Evolutionary conservation across 2,329 filamentous ascomycete species (phyloP), one percentile per base, ranked within the genome.

Genomic region (Alternaria burnsii): DNA sequence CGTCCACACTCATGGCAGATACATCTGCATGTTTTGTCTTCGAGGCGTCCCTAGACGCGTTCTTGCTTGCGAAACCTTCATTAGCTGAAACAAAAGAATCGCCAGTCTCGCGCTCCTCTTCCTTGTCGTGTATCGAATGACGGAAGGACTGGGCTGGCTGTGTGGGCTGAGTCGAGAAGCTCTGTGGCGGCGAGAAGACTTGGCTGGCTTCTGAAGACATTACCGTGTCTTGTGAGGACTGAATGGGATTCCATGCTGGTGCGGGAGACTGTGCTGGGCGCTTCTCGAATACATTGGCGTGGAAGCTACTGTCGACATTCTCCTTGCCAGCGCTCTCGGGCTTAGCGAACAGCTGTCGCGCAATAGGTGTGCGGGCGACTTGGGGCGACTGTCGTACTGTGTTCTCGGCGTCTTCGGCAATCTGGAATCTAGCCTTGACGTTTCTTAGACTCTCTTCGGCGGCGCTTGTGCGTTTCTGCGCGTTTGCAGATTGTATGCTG

Each of bases 391-490:
- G 66, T 9, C 68, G 67, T 5, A 66, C 58, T 18, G 69, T 55
- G 66, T 70, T 79, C 69, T 81, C 77, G 10, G 76, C 4, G 76
- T 90, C 87, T 69, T 86, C 83, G 28, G 87, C 85, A 51, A 89
- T 85, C 67, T 86, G 83, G 65, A 90, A 83, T 58, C 84, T 86
- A 10, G 89, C 83, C 61, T 85, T 87, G 73, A 81, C 62, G 69
- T 81, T 76, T 82, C 82, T 66, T 79, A 79, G 79, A 71, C 82
- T 78, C 82, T 83, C 68, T 81, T 79, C 80, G 46, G 88, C 86
- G 3, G 85, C 84, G 61, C 84, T 88, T 8, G 83, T 80, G 10
- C 82, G 76, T 22, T 72, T 64, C 52, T 80, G 80, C 5, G 75
- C 68, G 50, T 83, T 83, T 14, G 79, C 78, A 14, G 80, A 79